phyloP scores from a whole-genome alignment of 768 basidiomycete species.

The Termitomyces sp. region DNA sequence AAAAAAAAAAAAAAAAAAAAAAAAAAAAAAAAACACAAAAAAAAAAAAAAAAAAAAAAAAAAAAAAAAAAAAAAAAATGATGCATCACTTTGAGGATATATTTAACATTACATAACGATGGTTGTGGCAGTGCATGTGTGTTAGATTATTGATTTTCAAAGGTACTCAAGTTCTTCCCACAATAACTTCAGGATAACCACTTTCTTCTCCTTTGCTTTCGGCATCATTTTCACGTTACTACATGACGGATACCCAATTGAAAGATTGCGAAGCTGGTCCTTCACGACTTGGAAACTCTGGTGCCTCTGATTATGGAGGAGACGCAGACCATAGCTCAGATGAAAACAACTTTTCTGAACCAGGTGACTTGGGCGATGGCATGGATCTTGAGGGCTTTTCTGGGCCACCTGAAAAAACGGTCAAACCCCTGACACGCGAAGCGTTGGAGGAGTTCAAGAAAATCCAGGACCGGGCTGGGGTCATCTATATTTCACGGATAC shows the following conservation, averaged over 20 bases:
- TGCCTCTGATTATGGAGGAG: constrained; percentile 20
- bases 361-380: constrained; percentile 36
- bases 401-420: constrained; percentile 54
- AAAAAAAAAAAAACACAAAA: no score
- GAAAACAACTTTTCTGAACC: constrained; percentile 17
- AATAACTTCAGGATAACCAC: no score
- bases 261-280: constrained; percentile 14
- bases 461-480: constrained; percentile 73
- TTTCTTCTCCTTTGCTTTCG: not conserved
- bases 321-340: constrained; percentile 19
- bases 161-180: no score
- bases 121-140: not conserved
- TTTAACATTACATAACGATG: not conserved
- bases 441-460: constrained; percentile 67
- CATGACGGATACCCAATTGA: not conserved
- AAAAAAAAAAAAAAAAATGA: no score
- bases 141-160: not conserved
- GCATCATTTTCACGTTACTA: not conserved
- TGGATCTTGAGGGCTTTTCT: constrained; percentile 55
- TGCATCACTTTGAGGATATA: no score
- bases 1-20: no score
- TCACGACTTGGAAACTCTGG: constrained; percentile 1
- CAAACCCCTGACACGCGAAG: constrained; percentile 72
- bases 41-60: no score
- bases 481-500: constrained; percentile 92